Evolutionary conservation across 192 early-diverging fungal species (phyloP).

Genomic region (Coemansia sp.): DNA sequence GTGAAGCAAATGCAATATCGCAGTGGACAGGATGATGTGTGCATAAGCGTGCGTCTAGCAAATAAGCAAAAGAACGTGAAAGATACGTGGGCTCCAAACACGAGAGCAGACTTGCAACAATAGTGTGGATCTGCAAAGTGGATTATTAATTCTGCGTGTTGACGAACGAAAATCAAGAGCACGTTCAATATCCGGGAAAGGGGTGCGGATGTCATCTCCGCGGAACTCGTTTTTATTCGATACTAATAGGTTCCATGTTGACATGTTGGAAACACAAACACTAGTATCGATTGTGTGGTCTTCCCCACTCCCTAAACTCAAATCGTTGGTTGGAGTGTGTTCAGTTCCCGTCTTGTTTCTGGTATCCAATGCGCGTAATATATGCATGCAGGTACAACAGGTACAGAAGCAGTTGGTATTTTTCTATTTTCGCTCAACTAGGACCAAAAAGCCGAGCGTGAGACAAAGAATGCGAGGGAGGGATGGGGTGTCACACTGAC

Average conservation of each 20-base stretch:
- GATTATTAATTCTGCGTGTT: background rate
- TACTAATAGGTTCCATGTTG: background rate
- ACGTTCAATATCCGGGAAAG: background rate
- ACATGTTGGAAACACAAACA: background rate
- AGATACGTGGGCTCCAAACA: background rate
- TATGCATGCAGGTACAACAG: background rate
- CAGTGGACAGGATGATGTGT: background rate
- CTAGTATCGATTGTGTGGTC: background rate
- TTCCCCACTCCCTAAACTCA: background rate
- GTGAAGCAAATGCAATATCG: background rate
- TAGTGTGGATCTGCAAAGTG: background rate
- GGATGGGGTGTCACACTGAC: background rate
- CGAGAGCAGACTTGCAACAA: background rate
- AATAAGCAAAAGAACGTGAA: background rate
- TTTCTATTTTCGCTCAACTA: background rate
- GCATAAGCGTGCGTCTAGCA: background rate
- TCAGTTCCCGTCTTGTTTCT: background rate
- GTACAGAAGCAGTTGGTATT: background rate
- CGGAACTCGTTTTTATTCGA: background rate
- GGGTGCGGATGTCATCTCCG: background rate
- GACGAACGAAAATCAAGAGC: background rate
- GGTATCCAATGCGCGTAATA: conserved; percentile 5
- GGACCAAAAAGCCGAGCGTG: conserved; percentile 4
- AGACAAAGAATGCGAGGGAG: background rate
- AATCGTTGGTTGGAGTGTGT: background rate